Evolutionary conservation across 2,329 filamentous ascomycete genomes (phyloP), one percentile per base, ranked within the genome.

Genomic region (Penicillium sp.): DNA sequence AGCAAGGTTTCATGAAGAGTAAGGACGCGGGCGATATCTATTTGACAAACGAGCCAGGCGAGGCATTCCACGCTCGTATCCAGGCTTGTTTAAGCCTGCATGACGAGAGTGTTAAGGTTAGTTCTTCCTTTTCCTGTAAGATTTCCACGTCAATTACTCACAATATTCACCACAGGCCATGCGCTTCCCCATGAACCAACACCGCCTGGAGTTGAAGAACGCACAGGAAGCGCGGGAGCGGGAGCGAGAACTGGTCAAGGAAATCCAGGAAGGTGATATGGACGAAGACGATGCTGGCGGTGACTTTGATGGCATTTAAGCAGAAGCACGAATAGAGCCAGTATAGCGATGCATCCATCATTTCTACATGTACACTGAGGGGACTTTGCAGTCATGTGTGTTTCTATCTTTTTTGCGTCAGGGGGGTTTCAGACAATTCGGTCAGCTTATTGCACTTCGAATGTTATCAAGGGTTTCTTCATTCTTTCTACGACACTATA

Each of bases 131-230:
- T 40, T 5, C 7, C 35, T 14, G 5, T 8, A 8, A 5, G 16
- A 40, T 7, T 40, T 40, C 14, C 35, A 8, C n/a, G 3, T 9
- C n/a, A 40, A 6, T 18, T n/a, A 6, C 60, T 59, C 12, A 59
- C 40, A 50, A 53, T 53, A 18, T n/a, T 40, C 6, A n/a, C 35
- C 46, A 21, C 59, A 93, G 90, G 93, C 94, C 24, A 99, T 99
- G 94, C 86, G 94, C 55, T 99, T 97, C 77, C 94, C 94, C 2
- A 97, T 97, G 93, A 97, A 99, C 79, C 94, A 97, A 75, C 94
- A 99, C 76, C 86, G 94, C 18, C 81, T 97, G 56, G 94, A 99
- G 76, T 83, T 99, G 56, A 97, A 97, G 83, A 97, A 96, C 67
- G 94, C 94, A 0, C 93, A 97, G 74, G 95, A 99, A 76, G 94